Percentiles rank a stretch among this genome's conserved stretches.
These are phyloP conservation scores for Penicillium arizonense DNA, from an alignment of 495 filamentous ascomycete species.

Conservation along the genomic window DNA sequence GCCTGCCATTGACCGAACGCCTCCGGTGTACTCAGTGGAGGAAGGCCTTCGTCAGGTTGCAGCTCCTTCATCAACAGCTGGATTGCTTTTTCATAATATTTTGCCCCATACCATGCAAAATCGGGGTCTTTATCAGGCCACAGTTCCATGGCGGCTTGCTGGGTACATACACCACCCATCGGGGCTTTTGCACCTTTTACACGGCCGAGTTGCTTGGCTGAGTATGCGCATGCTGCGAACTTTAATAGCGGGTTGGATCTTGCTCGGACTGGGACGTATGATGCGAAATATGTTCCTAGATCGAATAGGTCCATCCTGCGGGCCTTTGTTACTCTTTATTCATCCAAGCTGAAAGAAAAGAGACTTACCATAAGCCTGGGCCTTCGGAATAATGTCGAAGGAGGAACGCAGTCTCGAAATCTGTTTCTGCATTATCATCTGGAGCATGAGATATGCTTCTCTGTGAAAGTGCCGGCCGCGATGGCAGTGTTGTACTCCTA, in stretches of 20 bases:
- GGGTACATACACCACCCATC: slow-evolving; percentile 46
- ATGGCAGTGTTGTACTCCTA: slow-evolving; percentile 29
- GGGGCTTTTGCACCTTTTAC: slow-evolving; percentile 50
- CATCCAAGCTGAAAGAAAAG: neutral
- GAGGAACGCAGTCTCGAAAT: slow-evolving; percentile 59
- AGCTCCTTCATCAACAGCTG: slow-evolving; percentile 60
- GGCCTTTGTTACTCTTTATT: slow-evolving; percentile 13
- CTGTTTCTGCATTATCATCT: slow-evolving; percentile 40
- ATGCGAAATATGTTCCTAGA: slow-evolving; percentile 57
- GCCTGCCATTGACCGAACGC: slow-evolving; percentile 40
- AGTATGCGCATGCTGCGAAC: slow-evolving; percentile 59
- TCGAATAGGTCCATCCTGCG: slow-evolving; percentile 66
- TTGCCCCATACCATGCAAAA: slow-evolving; percentile 56
- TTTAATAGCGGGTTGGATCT: slow-evolving; percentile 55
- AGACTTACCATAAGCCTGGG: slow-evolving; percentile 54
- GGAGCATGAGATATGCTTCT: slow-evolving; percentile 14
- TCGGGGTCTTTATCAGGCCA: slow-evolving; percentile 50
- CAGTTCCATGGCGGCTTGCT: slow-evolving; percentile 51
- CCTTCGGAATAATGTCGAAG: slow-evolving; percentile 61
- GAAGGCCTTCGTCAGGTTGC: slow-evolving; percentile 43
- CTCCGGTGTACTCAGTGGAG: slow-evolving; percentile 34
- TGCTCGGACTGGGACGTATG: slow-evolving; percentile 56
- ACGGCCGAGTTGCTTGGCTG: slow-evolving; percentile 60
- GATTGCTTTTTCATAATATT: slow-evolving; percentile 64
- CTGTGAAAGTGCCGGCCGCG: slow-evolving; percentile 22